Conservation (phyloP, 139 green algal genomes). For the Pleodorina starrii region DNA sequence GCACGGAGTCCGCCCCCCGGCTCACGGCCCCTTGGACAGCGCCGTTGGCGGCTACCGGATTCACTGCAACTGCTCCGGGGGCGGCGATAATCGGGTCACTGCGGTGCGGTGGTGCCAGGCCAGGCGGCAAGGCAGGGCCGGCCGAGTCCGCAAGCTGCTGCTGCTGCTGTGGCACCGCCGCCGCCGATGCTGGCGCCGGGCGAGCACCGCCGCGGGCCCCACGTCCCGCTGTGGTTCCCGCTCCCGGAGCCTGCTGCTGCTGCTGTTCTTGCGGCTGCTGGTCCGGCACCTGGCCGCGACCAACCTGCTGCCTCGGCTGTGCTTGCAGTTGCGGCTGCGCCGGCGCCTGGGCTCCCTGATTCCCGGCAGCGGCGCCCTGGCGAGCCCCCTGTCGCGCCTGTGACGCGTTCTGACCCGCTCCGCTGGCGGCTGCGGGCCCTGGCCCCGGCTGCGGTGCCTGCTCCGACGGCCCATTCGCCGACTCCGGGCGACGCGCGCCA, state of each 20-base stretch:
- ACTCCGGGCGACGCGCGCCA: not conserved
- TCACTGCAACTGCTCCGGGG: not conserved
- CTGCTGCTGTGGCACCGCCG: not conserved
- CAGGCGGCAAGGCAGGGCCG: conserved; percentile 10
- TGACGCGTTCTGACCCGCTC: too few relatives aligned
- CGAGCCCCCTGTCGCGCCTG: not conserved
- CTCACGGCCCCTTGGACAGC: not conserved
- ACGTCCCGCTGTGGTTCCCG: not conserved
- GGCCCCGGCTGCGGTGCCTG: not conserved
- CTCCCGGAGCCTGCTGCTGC: not conserved
- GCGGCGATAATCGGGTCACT: not conserved
- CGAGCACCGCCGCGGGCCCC: not conserved
- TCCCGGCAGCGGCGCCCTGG: not conserved
- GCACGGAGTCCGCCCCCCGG: not conserved
- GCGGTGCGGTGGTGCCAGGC: not conserved
- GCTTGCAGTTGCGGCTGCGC: not conserved
- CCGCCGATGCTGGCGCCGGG: not conserved
- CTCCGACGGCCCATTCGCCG: not conserved
- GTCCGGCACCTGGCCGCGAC: not conserved
- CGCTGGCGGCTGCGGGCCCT: too few relatives aligned
- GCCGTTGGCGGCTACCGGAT: not conserved
- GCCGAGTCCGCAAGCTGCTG: not conserved
- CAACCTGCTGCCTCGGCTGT: not conserved
- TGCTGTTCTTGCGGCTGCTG: not conserved
- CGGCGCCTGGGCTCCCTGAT: not conserved